These are phyloP conservation scores for Penicillium paneum DNA, from an alignment of 2,329 filamentous ascomycete genomes.

Conservation along the genomic window DNA sequence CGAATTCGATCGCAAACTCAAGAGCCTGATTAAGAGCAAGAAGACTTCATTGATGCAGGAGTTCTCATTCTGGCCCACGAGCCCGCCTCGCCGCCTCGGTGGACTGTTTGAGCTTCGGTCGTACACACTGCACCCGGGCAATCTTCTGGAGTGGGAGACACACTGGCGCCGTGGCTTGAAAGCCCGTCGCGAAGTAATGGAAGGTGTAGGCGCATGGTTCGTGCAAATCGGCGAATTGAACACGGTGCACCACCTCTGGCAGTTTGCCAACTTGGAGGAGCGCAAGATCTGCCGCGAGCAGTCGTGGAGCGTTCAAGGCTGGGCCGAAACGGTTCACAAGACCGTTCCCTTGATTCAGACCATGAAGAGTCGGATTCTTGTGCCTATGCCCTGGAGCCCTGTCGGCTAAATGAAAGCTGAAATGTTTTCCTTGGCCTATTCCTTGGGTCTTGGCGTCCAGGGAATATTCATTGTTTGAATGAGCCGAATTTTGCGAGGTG, in stretches of 20 bases:
- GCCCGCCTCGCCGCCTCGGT: conserved; percentile 80
- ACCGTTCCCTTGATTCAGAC: conserved; percentile 94
- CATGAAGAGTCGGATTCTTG: conserved; percentile 91
- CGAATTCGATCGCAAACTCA: conserved; percentile 80
- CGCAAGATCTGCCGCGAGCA: conserved; percentile 84
- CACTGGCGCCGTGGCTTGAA: conserved; percentile 93
- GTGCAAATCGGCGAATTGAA: conserved; percentile 97
- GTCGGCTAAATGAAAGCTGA: conserved; percentile 58
- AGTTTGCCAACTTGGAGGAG: conserved; percentile 95
- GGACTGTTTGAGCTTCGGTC: conserved; percentile 94
- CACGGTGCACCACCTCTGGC: conserved; percentile 97
- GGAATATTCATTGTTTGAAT: neutral
- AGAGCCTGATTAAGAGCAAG: conserved; percentile 79
- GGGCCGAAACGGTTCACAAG: conserved; percentile 97
- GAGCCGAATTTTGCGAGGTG: neutral
- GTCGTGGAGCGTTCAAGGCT: conserved; percentile 92
- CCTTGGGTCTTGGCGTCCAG: neutral
- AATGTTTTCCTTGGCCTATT: neutral
- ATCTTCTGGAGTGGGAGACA: conserved; percentile 96
- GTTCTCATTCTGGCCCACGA: conserved; percentile 99
- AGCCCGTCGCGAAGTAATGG: conserved; percentile 94
- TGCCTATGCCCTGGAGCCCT: conserved; percentile 95
- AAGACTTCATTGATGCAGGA: conserved; percentile 95
- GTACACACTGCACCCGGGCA: conserved; percentile 93
- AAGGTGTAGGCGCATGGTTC: conserved; percentile 97